Evolutionary conservation across 768 basidiomycete genomes (phyloP).

Genomic region (Tulasnella sp.): DNA sequence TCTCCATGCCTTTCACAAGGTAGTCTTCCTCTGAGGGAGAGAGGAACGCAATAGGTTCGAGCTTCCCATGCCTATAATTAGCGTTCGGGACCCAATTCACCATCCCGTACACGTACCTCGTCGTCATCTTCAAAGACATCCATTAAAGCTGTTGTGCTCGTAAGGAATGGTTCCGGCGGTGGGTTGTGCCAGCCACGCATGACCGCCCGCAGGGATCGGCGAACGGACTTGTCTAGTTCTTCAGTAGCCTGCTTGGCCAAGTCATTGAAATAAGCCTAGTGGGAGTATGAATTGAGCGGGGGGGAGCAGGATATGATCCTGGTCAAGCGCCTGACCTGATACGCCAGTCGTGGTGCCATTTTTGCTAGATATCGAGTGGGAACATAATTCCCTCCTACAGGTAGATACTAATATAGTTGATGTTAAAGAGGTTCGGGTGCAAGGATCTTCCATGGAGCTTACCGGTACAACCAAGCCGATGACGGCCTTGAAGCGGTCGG

Average conservation of each 20-base stretch:
- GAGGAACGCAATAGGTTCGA: conserved; percentile 48
- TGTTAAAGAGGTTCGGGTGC: neutral
- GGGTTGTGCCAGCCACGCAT: conserved; percentile 47
- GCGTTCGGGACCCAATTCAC: neutral
- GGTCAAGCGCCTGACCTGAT: conserved; percentile 28
- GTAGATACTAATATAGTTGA: conserved; percentile 46
- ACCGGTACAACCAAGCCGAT: conserved; percentile 57
- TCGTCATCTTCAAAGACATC: conserved; percentile 34
- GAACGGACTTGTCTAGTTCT: conserved; percentile 51
- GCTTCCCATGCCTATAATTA: conserved; percentile 40
- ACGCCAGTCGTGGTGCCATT: conserved; percentile 47
- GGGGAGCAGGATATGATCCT: neutral
- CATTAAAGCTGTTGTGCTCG: conserved; percentile 43
- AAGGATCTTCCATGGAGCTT: conserved; percentile 23
- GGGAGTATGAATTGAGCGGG: neutral
- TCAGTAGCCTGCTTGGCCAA: conserved; percentile 41
- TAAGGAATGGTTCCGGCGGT: conserved; percentile 50
- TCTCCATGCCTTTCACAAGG: conserved; percentile 52
- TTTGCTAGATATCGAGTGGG: conserved; percentile 38
- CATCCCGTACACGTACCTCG: neutral
- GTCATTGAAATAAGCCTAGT: conserved; percentile 45
- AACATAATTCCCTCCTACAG: conserved; percentile 42
- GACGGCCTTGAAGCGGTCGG: conserved; percentile 54
- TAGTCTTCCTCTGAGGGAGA: conserved; percentile 58
- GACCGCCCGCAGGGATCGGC: conserved; percentile 50